Conservation (phyloP, 2,329 filamentous ascomycete species). For the Hymenoscyphus fraxineus region DNA sequence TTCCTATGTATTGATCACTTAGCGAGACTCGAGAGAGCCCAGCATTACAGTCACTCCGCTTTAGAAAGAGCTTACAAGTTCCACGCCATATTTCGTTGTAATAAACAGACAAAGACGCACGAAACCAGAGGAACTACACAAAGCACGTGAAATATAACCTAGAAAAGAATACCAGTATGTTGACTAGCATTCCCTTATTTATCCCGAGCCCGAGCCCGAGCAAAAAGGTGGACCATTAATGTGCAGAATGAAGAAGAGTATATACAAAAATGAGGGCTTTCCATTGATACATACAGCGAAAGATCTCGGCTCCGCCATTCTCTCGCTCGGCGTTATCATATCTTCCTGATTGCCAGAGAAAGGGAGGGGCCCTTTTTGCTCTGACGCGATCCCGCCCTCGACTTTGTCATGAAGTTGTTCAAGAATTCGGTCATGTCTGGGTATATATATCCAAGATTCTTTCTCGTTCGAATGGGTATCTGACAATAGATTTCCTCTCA, state of each 20-base stretch:
- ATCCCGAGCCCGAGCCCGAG: not conserved
- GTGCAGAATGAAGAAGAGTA: not conserved
- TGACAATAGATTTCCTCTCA: constrained; percentile 1
- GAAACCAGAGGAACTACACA: too few relatives aligned
- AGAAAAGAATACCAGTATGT: too few relatives aligned
- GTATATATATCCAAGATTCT: not conserved
- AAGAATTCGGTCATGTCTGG: not conserved
- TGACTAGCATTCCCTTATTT: too few relatives aligned
- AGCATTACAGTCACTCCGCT: too few relatives aligned
- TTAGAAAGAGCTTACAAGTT: too few relatives aligned
- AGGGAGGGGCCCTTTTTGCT: not conserved
- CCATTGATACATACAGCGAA: not conserved
- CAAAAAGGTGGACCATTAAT: not conserved
- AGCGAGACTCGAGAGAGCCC: too few relatives aligned
- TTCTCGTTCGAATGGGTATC: not conserved
- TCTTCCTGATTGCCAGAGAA: not conserved
- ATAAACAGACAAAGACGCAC: too few relatives aligned
- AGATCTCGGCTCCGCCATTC: not conserved
- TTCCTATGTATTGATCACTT: too few relatives aligned
- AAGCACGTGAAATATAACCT: too few relatives aligned
- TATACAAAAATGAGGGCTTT: not conserved
- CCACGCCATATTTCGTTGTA: too few relatives aligned
- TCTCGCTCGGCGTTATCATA: not conserved
- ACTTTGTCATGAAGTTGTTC: too few relatives aligned
- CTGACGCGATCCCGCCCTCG: too few relatives aligned